Evolutionary conservation across 148 eudicot species (phyloP).

Genomic region (Drosera capensis): DNA sequence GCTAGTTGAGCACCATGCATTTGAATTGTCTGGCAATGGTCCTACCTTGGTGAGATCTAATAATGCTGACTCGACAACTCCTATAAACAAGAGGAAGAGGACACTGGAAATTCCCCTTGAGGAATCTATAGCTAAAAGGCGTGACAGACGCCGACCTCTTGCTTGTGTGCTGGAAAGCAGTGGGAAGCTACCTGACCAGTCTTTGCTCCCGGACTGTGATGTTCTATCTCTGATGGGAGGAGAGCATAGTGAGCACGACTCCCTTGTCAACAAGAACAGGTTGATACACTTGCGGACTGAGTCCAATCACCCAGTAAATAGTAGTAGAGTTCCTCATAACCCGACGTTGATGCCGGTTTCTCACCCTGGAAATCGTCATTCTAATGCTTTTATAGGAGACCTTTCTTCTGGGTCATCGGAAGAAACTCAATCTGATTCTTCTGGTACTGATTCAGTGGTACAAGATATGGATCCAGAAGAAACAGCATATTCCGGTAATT

Average conservation of each 20-base stretch:
- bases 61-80: slow-evolving; percentile 19
- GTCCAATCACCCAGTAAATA: slow-evolving; percentile 15
- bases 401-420: slow-evolving; percentile 43
- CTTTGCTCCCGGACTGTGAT: slow-evolving; percentile 25
- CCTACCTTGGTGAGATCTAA: slow-evolving; percentile 13
- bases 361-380: slow-evolving; percentile 20
- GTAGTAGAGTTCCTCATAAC: slow-evolving; percentile 15
- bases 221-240: slow-evolving; percentile 19
- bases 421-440: slow-evolving; percentile 75
- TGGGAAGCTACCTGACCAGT: slow-evolving; percentile 15
- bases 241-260: slow-evolving; percentile 21
- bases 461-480: slow-evolving; percentile 29
- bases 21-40: slow-evolving; percentile 14
- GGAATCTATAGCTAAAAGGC: too few relatives aligned
- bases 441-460: slow-evolving; percentile 44
- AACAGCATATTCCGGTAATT: slow-evolving; percentile 40
- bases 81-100: slow-evolving; percentile 27
- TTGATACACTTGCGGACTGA: slow-evolving; percentile 21
- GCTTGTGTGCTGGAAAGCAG: slow-evolving; percentile 28
- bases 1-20: slow-evolving; percentile 19
- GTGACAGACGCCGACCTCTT: slow-evolving; percentile 28
- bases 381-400: slow-evolving; percentile 26
- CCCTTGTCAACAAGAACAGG: slow-evolving; percentile 16
- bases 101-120: slow-evolving; percentile 19
- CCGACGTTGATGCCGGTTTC: slow-evolving; percentile 15